Evolutionary conservation across 768 basidiomycete species (phyloP).

Genomic region (Cubamyces sp.): DNA sequence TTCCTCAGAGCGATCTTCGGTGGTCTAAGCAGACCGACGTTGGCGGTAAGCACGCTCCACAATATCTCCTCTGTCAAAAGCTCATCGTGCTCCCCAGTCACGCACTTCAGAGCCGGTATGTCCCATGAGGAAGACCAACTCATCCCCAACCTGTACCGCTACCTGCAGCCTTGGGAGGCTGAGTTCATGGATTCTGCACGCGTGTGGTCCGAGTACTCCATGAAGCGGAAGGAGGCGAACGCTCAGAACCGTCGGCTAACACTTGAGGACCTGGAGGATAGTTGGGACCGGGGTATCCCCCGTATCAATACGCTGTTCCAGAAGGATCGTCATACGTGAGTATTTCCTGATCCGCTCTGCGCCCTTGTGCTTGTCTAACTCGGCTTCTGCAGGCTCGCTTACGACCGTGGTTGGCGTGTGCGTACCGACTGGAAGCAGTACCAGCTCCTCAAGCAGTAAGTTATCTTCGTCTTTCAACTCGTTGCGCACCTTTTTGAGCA

Average conservation of each 20-base stretch:
- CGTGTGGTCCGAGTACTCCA: constrained; percentile 99
- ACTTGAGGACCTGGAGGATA: constrained; percentile 96
- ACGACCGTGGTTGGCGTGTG: constrained; percentile 99
- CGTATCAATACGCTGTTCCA: constrained; percentile 99
- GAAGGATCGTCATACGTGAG: constrained; percentile 92
- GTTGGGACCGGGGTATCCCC: constrained; percentile 98
- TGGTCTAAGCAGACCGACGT: constrained; percentile 99
- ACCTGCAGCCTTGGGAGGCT: constrained; percentile 96
- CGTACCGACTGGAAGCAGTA: constrained; percentile 99
- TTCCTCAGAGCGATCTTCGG: constrained; percentile 95
- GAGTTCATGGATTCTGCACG: constrained; percentile 98
- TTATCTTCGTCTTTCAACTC: constrained; percentile 16
- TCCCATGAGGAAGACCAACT: constrained; percentile 93
- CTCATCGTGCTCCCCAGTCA: constrained; percentile 53
- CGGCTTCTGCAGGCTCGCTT: constrained; percentile 66
- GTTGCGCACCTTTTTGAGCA: neutral
- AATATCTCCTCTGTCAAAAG: neutral
- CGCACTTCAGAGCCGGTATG: constrained; percentile 99
- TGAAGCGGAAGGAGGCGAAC: constrained; percentile 99
- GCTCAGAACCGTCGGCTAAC: constrained; percentile 97
- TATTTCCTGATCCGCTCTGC: constrained; percentile 19
- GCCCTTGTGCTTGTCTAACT: neutral
- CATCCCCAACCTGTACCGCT: constrained; percentile 96
- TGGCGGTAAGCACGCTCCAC: constrained; percentile 56
- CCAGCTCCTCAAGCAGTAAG: constrained; percentile 87